Evolutionary conservation across 2,329 filamentous ascomycete species (phyloP), one percentile per base, ranked within the genome.

Genomic region (Gyromitra esculenta): DNA sequence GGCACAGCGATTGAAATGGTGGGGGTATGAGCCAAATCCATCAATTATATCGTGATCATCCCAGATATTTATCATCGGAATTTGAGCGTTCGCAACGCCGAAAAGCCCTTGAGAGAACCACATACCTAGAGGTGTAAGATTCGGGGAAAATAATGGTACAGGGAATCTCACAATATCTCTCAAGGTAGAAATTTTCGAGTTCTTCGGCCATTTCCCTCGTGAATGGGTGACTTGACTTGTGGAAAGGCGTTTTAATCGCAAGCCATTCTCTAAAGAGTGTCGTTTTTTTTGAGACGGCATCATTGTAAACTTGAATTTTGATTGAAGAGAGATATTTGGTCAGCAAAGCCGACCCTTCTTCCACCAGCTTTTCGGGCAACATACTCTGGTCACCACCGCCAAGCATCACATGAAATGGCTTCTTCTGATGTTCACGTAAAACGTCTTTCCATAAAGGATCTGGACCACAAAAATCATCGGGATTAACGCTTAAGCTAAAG

Each of bases 31-130:
- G 5, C 96, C 96, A 82, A 91, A 99, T 0, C 96, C 96, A 83
- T 94, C 91, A 79, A 94, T 94, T 80, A 94, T 92, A 80, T 96
- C 92, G 82, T 98, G 96, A 81, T 98, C 96, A 83, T 98, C 95
- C 87, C 92, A 97, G 83, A 99, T 94, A 83, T 99, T 99, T 81
- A 99, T 89, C 94, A 97, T 98, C 7, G 96, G 94, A 59, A 99
- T 98, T 82, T 98, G 95, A 1, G 92, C 92, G 80, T 91, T 94
- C 4, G 95, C 96, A 82, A 99, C 88, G n/a, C 92, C 90, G 81
- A 97, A 99, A 4, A 98, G 85, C 0, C 96, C 96, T 81, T 97
- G 94, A 0, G 94, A 97, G 84, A 98, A 99, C 94, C 96, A 99
- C 87, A 91, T 92, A 21, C 79, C 79, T 80, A 31, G 39, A 39